Evolutionary conservation across 495 filamentous ascomycete species (phyloP).

Genomic region (Xylaria longipes): DNA sequence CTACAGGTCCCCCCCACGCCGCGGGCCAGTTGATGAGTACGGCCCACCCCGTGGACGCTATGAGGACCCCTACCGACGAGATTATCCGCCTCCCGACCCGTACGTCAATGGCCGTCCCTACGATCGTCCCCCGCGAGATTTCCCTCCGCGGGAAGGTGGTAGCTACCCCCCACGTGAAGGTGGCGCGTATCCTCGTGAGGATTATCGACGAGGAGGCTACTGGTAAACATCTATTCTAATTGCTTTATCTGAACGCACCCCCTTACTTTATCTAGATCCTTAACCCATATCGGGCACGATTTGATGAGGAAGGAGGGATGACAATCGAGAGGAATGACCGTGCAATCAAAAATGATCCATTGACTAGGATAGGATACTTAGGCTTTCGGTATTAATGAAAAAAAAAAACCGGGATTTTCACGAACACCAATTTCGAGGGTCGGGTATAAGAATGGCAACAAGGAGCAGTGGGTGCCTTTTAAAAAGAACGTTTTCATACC

Average conservation of each 20-base stretch:
- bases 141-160: constrained; percentile 57
- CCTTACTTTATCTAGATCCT: constrained; percentile 45
- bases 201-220: constrained; percentile 56
- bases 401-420: constrained; percentile 4
- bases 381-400: constrained; percentile 14
- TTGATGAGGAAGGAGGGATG: constrained; percentile 21
- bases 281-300: constrained; percentile 19
- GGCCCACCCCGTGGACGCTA: constrained; percentile 67
- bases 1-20: constrained; percentile 77
- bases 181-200: constrained; percentile 49
- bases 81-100: constrained; percentile 66
- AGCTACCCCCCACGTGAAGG: constrained; percentile 55
- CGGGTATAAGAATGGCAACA: background rate
- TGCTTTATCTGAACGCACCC: constrained; percentile 33
- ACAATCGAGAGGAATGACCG: constrained; percentile 7
- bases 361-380: constrained; percentile 22
- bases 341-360: constrained; percentile 20
- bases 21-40: constrained; percentile 79
- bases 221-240: constrained; percentile 44
- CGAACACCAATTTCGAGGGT: background rate
- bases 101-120: constrained; percentile 70
- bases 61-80: constrained; percentile 68
- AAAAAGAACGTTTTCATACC: constrained; percentile 11
- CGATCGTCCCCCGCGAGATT: constrained; percentile 62
- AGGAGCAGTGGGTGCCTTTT: constrained; percentile 6